phyloP scores from a whole-genome alignment of 177 flowering plant species.

The Vitis hybrid region DNA sequence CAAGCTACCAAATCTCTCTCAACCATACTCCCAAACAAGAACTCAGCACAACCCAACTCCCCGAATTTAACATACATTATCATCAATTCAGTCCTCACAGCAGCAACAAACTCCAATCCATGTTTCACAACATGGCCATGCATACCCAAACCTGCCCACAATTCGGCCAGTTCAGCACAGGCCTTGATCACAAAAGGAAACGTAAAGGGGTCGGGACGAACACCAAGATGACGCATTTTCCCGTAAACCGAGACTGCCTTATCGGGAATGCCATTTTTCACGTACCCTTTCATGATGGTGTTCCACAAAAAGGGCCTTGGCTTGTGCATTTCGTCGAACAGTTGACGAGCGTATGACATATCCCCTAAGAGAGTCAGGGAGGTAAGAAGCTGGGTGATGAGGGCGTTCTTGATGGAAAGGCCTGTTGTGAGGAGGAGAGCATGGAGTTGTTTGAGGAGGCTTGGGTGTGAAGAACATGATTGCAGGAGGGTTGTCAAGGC shows the following conservation, averaged over 20 bases:
- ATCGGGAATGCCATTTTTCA: slow-evolving; percentile 19
- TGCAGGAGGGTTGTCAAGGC: slow-evolving; percentile 19
- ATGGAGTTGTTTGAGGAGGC: slow-evolving; percentile 32
- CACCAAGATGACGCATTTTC: slow-evolving; percentile 21
- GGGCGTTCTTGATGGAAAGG: slow-evolving; percentile 34
- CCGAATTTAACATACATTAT: slow-evolving; percentile 33
- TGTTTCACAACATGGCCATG: slow-evolving; percentile 31
- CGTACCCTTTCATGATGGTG: slow-evolving; percentile 39
- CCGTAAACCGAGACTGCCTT: slow-evolving; percentile 24
- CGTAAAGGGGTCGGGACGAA: slow-evolving; percentile 38
- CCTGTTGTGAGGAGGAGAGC: slow-evolving; percentile 34
- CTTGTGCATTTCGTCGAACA: slow-evolving; percentile 45
- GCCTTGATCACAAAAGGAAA: slow-evolving; percentile 38
- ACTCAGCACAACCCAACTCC: slow-evolving; percentile 33
- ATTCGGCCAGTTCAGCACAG: slow-evolving; percentile 17
- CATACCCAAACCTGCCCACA: slow-evolving; percentile 19
- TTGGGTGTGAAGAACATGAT: slow-evolving; percentile 21
- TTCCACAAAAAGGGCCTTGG: slow-evolving; percentile 40
- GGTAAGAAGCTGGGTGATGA: slow-evolving; percentile 29
- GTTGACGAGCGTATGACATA: slow-evolving; percentile 33
- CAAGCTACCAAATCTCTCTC: slow-evolving; percentile 43
- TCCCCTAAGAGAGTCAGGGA: slow-evolving; percentile 20
- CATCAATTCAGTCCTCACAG: slow-evolving; percentile 38
- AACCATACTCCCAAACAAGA: slow-evolving; percentile 30
- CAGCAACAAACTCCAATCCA: slow-evolving; percentile 32